Evolutionary conservation across 441 rosid species (phyloP).

Genomic region (Macaranga tanarius): DNA sequence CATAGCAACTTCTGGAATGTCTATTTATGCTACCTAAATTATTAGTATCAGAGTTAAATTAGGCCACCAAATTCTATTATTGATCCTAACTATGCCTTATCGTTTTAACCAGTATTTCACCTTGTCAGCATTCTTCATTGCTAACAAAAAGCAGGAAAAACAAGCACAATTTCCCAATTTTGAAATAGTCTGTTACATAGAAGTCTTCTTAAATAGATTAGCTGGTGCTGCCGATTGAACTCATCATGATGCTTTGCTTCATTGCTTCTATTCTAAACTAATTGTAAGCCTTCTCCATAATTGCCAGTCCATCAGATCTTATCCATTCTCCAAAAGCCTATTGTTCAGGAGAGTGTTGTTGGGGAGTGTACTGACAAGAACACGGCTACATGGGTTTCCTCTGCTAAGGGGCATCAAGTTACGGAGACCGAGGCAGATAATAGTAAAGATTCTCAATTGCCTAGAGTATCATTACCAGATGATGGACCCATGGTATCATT

Average conservation of each 20-base stretch:
- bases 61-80: background rate
- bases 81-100: background rate
- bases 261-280: constrained; percentile 13
- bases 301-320: constrained; percentile 62
- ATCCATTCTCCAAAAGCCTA: constrained; percentile 61
- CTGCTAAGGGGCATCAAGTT: constrained; percentile 27
- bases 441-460: constrained; percentile 19
- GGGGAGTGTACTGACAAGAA: constrained; percentile 21
- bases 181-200: background rate
- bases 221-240: background rate
- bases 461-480: constrained; percentile 5
- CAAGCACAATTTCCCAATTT: background rate
- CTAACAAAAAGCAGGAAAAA: background rate
- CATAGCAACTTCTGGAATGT: background rate
- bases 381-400: constrained; percentile 19
- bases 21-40: background rate
- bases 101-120: background rate
- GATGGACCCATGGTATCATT: constrained; percentile 7
- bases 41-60: background rate
- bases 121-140: background rate
- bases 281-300: constrained; percentile 15
- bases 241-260: constrained; percentile 5
- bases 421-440: constrained; percentile 16
- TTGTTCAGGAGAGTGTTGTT: constrained; percentile 29
- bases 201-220: background rate